Percentiles rank a stretch among this genome's conserved stretches.
These are phyloP conservation scores for Leucocoprinus birnbaumii DNA, from an alignment of 768 basidiomycete genomes.

Conservation along the genomic window DNA sequence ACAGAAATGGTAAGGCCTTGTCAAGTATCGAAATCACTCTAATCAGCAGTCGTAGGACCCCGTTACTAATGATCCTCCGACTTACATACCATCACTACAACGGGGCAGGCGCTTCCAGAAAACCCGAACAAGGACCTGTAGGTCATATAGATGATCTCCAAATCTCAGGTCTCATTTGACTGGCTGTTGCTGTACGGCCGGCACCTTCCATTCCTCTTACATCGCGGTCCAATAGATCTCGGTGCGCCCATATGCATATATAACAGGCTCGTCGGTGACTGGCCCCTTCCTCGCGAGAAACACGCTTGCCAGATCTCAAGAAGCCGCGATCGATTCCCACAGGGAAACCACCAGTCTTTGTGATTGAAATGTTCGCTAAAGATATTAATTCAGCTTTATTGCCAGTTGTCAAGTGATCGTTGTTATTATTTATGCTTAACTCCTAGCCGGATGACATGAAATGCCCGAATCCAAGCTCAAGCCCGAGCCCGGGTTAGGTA, in stretches of 20 bases:
- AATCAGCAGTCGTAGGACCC: background rate
- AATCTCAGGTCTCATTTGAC: background rate
- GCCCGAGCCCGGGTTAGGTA: background rate
- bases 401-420: too few species aligned
- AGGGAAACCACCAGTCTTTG: too few species aligned
- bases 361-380: too few species aligned
- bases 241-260: background rate
- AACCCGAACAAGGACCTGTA: background rate
- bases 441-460: background rate
- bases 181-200: background rate
- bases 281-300: background rate
- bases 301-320: background rate
- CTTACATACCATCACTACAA: background rate
- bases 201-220: background rate
- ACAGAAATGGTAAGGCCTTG: too few species aligned
- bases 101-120: slow-evolving; percentile 2
- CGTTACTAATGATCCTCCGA: background rate
- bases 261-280: too few species aligned
- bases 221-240: background rate
- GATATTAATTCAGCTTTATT: too few species aligned
- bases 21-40: background rate
- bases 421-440: background rate
- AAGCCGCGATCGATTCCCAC: background rate
- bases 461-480: background rate
- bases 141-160: background rate